A percentile compares a stretch with the other conserved stretches of the same genome.
phyloP scores from a whole-genome alignment of 2,329 filamentous ascomycete genomes.

The Aureobasidium mangrovei region DNA sequence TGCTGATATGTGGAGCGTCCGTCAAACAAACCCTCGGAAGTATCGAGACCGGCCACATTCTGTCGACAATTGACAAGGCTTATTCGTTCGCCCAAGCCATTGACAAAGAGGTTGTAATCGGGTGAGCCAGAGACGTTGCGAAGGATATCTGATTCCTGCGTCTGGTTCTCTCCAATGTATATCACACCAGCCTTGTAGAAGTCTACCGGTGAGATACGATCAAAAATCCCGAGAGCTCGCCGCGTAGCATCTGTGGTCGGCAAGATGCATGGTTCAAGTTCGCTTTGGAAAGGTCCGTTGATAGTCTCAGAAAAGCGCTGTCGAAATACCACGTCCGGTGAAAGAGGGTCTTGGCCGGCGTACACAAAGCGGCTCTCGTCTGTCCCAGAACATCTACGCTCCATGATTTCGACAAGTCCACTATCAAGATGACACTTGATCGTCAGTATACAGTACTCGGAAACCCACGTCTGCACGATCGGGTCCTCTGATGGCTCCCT shows the following conservation, averaged over 20 bases:
- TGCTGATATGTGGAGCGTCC: constrained; percentile 87
- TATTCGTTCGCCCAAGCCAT: constrained; percentile 71
- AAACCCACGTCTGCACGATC: constrained; percentile 8
- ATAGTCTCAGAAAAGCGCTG: constrained; percentile 8
- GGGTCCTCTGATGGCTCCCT: constrained; percentile 3
- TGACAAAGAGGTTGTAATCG: constrained; percentile 80
- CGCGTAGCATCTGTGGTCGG: constrained; percentile 35
- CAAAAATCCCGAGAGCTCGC: constrained; percentile 71
- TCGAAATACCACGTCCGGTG: constrained; percentile 55
- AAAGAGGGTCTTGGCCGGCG: not conserved
- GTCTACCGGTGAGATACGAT: constrained; percentile 81
- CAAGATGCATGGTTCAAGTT: constrained; percentile 1
- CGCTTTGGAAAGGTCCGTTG: constrained; percentile 14
- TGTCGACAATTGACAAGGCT: constrained; percentile 74
- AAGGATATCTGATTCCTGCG: constrained; percentile 71
- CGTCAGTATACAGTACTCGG: constrained; percentile 16
- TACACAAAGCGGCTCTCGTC: constrained; percentile 13
- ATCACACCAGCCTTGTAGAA: constrained; percentile 93
- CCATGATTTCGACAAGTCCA: constrained; percentile 11
- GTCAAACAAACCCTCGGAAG: constrained; percentile 59
- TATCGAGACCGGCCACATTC: constrained; percentile 87
- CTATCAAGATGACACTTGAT: constrained; percentile 10
- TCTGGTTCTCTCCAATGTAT: constrained; percentile 84
- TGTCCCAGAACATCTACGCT: constrained; percentile 16
- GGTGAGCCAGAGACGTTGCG: constrained; percentile 77